phyloP scores from a whole-genome alignment of 164 flowering plant species.

The Vitis rotundifolia region DNA sequence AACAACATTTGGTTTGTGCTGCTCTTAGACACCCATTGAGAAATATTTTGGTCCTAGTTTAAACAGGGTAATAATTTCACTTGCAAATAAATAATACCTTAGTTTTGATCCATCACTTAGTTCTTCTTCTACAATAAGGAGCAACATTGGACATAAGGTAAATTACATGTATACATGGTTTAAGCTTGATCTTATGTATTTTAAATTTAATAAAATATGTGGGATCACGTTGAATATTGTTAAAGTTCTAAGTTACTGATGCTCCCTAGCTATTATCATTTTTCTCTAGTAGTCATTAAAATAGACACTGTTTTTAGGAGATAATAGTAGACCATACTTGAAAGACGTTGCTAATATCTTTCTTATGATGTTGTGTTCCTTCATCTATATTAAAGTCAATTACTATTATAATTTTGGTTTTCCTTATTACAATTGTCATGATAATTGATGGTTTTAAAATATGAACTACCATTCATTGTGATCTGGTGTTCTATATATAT shows the following conservation, averaged over 20 bases:
- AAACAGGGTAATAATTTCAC: conserved; percentile 40
- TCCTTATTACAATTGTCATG: too few relatives aligned
- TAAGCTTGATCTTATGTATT: neutral
- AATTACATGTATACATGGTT: conserved; percentile 6
- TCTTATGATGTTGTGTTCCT: too few relatives aligned
- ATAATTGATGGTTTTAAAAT: too few relatives aligned
- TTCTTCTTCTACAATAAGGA: conserved; percentile 60
- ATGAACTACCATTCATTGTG: too few relatives aligned
- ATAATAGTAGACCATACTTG: too few relatives aligned
- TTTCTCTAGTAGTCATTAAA: conserved; percentile 26
- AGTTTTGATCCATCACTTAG: conserved; percentile 48
- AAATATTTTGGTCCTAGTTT: conserved; percentile 76
- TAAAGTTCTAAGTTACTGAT: neutral
- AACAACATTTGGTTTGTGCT: conserved; percentile 85
- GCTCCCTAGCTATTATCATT: neutral
- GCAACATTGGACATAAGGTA: conserved; percentile 87
- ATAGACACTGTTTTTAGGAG: too few relatives aligned
- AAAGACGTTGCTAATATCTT: too few relatives aligned
- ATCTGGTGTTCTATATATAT: too few relatives aligned
- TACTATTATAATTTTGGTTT: too few relatives aligned
- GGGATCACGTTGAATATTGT: neutral
- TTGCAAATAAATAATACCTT: conserved; percentile 56
- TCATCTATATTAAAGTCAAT: too few relatives aligned
- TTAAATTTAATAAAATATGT: neutral
- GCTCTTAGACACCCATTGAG: conserved; percentile 77